A percentile compares a stretch with the other conserved stretches of the same genome.
phyloP scores from a whole-genome alignment of 345 rosid genomes.

The Tarenaya hassleriana region DNA sequence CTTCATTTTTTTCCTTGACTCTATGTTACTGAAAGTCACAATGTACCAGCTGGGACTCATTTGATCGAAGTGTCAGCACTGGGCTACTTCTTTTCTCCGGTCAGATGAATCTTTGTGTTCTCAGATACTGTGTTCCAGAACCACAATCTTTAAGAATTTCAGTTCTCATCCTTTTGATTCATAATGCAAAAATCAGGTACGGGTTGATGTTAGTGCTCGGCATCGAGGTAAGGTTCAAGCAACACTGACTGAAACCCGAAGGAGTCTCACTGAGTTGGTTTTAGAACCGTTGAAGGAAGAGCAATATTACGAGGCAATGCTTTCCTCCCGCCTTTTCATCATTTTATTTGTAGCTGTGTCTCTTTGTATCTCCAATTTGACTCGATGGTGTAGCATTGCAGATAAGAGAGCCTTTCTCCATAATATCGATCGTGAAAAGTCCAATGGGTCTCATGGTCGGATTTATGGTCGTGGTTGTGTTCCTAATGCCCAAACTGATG shows the following conservation, averaged over 20 bases:
- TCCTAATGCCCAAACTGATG: constrained; percentile 90
- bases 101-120: constrained; percentile 32
- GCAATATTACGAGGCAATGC: constrained; percentile 77
- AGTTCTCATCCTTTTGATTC: too few species aligned
- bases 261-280: constrained; percentile 74
- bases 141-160: not conserved
- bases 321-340: constrained; percentile 9
- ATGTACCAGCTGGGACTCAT: constrained; percentile 91
- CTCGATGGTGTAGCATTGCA: constrained; percentile 26
- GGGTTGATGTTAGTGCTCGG: constrained; percentile 97
- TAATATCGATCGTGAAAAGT: constrained; percentile 79
- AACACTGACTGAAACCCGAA: constrained; percentile 86
- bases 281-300: constrained; percentile 78
- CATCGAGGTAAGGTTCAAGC: constrained; percentile 92
- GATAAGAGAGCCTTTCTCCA: constrained; percentile 86
- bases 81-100: constrained; percentile 95
- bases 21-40: constrained; percentile 46
- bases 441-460: constrained; percentile 99
- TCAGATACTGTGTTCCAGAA: constrained; percentile 1
- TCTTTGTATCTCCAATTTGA: constrained; percentile 21
- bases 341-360: constrained; percentile 12
- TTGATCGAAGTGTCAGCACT: constrained; percentile 81
- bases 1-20: constrained; percentile 49
- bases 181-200: constrained; percentile 50
- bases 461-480: constrained; percentile 84